Evolutionary conservation across 75 land plant genomes (phyloP).

Genomic region (Gnetum montanum): DNA sequence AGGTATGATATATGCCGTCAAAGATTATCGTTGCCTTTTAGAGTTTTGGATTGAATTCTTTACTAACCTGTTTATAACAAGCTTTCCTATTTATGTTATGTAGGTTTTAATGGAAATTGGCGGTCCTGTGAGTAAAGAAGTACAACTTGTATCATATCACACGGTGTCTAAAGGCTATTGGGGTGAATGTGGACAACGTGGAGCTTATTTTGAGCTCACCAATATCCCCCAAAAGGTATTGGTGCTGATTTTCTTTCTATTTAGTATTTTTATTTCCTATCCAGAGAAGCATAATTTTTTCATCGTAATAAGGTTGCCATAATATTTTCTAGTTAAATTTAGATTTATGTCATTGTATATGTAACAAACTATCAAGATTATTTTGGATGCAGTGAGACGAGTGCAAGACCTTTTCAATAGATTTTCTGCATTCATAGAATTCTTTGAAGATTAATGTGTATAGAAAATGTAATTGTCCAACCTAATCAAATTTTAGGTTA

Average conservation of each 20-base stretch:
- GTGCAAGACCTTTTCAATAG: too few relatives aligned
- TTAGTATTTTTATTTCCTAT: background rate
- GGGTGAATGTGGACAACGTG: slow-evolving; percentile 99
- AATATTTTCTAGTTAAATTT: too few relatives aligned
- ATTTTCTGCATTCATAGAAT: too few relatives aligned
- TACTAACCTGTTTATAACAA: background rate
- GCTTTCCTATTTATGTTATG: background rate
- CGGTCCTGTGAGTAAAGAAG: slow-evolving; percentile 49
- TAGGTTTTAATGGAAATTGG: slow-evolving; percentile 92
- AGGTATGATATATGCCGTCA: slow-evolving; percentile 40
- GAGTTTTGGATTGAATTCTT: background rate
- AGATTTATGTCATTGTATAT: too few relatives aligned
- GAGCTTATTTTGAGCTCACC: slow-evolving; percentile 95
- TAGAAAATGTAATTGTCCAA: too few relatives aligned
- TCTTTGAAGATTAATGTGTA: too few relatives aligned
- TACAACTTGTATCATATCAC: slow-evolving; percentile 91
- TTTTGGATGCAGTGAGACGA: too few relatives aligned
- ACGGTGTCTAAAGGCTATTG: slow-evolving; percentile 92
- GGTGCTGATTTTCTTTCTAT: background rate
- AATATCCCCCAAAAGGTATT: slow-evolving; percentile 81
- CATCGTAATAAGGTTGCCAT: background rate
- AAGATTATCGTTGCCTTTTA: background rate
- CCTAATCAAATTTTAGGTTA: too few relatives aligned
- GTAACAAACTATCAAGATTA: too few relatives aligned
- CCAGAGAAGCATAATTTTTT: background rate